phyloP scores from a whole-genome alignment of 495 filamentous ascomycete species.

The Elasticomyces elasticus region DNA sequence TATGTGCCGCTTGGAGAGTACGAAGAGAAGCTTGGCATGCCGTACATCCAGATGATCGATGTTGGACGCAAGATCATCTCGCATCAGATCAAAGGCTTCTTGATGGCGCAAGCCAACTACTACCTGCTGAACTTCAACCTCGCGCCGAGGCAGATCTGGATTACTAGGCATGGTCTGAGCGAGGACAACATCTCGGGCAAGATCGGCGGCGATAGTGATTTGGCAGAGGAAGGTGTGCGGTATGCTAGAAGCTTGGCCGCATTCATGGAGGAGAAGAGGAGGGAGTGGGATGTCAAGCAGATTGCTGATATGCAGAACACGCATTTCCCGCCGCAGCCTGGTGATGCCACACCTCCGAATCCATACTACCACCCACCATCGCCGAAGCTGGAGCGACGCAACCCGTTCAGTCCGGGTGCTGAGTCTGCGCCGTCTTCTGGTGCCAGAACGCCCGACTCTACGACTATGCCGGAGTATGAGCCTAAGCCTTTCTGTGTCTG shows the following conservation, averaged over 20 bases:
- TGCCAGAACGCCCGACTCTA: constrained; percentile 22
- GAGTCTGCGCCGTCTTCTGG: constrained; percentile 9
- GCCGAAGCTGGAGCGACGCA: neutral
- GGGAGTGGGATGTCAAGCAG: constrained; percentile 68
- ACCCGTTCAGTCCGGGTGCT: neutral
- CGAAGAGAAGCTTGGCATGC: constrained; percentile 79
- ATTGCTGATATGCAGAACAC: constrained; percentile 57
- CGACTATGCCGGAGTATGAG: constrained; percentile 41
- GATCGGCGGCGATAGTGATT: constrained; percentile 74
- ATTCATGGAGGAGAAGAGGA: constrained; percentile 66
- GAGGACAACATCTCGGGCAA: constrained; percentile 67
- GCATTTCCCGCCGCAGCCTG: constrained; percentile 71
- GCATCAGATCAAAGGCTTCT: constrained; percentile 81
- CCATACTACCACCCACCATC: constrained; percentile 54
- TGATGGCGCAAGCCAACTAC: constrained; percentile 80
- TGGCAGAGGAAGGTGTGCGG: constrained; percentile 61
- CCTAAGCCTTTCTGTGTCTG: constrained; percentile 94
- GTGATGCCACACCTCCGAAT: constrained; percentile 89
- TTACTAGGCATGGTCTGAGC: constrained; percentile 86
- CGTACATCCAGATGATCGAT: constrained; percentile 95
- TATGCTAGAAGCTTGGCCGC: constrained; percentile 64
- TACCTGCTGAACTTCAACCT: constrained; percentile 95
- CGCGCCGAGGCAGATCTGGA: constrained; percentile 92
- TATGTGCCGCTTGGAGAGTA: constrained; percentile 87
- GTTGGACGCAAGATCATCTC: constrained; percentile 89